Percentiles rank a stretch among this genome's conserved stretches.
Evolutionary conservation across 768 basidiomycete genomes (phyloP).

Genomic region (Russula sp.): DNA sequence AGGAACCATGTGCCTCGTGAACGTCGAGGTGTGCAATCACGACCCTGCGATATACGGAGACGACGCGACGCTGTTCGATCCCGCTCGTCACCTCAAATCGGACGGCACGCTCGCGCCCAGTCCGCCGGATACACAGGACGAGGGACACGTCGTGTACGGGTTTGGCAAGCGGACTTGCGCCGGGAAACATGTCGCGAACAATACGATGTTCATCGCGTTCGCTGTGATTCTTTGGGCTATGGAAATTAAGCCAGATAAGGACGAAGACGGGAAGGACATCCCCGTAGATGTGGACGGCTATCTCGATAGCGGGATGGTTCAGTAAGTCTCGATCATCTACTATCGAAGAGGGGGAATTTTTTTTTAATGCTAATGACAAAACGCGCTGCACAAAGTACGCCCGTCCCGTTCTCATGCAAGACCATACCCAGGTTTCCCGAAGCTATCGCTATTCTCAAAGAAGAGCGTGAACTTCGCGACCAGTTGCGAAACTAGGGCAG

Average conservation of each 20-base stretch:
- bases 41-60: constrained; percentile 35
- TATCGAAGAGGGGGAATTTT: background rate
- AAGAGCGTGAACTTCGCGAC: constrained; percentile 23
- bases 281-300: constrained; percentile 22
- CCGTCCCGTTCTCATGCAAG: constrained; percentile 30
- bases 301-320: constrained; percentile 28
- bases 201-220: constrained; percentile 38
- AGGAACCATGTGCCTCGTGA: constrained; percentile 38
- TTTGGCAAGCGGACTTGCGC: constrained; percentile 39
- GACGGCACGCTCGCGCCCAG: constrained; percentile 31
- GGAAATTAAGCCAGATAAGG: constrained; percentile 27
- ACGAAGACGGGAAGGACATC: constrained; percentile 23
- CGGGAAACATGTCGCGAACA: constrained; percentile 38
- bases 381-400: constrained; percentile 18
- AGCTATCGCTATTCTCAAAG: constrained; percentile 21
- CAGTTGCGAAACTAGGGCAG: background rate
- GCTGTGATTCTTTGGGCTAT: constrained; percentile 36
- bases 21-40: constrained; percentile 34
- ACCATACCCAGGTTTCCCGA: constrained; percentile 30
- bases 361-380: background rate
- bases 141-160: constrained; percentile 36
- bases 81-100: constrained; percentile 34
- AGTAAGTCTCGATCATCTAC: constrained; percentile 23
- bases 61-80: constrained; percentile 32
- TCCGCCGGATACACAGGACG: constrained; percentile 35